Percentiles rank a stretch among this genome's conserved stretches.
Conservation (phyloP, 305 asterid genomes). For the Withania somnifera region DNA sequence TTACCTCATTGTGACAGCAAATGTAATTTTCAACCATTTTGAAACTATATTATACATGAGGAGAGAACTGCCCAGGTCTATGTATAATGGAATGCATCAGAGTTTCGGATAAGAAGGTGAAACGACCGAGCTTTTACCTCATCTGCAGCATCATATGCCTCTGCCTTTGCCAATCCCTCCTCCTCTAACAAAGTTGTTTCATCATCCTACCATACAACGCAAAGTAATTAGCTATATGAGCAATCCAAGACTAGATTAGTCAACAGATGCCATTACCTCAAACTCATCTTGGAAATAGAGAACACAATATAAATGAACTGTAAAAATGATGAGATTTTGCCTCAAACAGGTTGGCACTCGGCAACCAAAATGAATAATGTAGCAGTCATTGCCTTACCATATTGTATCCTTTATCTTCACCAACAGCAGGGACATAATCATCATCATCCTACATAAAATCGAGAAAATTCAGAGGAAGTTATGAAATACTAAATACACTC, state of each 20-base stretch:
- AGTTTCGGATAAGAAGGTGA: not conserved
- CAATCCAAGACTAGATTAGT: not conserved
- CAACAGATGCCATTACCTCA: not conserved
- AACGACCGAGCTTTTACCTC: conserved; percentile 42
- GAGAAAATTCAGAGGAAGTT: not conserved
- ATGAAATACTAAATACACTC: not conserved
- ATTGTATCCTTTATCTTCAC: conserved; percentile 3
- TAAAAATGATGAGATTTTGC: not conserved
- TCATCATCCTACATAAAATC: conserved; percentile 9
- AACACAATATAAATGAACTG: not conserved
- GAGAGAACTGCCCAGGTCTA: not conserved
- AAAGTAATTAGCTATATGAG: not conserved
- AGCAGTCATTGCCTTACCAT: not conserved
- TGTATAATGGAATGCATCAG: not conserved
- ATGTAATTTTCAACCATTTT: not conserved
- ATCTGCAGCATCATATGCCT: conserved; percentile 34
- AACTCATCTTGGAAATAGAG: not conserved
- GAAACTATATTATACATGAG: not conserved
- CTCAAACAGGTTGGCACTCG: not conserved
- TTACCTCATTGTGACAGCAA: not conserved
- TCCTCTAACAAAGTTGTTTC: conserved; percentile 90
- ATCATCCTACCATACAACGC: conserved; percentile 52
- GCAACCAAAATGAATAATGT: not conserved
- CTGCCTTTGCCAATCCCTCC: conserved; percentile 78
- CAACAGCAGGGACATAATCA: conserved; percentile 6